Percentiles rank a stretch among this genome's conserved stretches.
phyloP scores from a whole-genome alignment of 768 basidiomycete genomes.

The Auricularia sp. region DNA sequence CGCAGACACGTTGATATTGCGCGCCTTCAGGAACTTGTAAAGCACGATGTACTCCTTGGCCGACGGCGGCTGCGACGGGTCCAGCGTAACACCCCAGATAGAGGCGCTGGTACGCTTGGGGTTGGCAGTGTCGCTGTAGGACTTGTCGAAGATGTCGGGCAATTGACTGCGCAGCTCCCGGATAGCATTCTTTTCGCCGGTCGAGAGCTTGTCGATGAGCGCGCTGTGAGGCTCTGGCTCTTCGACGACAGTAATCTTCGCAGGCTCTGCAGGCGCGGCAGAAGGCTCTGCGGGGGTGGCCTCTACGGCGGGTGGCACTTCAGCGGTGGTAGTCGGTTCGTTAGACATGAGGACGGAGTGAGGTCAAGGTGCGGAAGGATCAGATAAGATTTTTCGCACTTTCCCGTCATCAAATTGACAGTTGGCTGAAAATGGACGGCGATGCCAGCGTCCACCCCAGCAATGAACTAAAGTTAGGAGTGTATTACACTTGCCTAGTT shows the following conservation, averaged over 20 bases:
- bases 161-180: background rate
- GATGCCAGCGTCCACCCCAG: too few species aligned
- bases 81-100: conserved; percentile 64
- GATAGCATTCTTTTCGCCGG: background rate
- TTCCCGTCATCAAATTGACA: too few species aligned
- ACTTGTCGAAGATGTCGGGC: background rate
- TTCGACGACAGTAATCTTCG: background rate
- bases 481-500: too few species aligned
- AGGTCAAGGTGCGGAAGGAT: background rate
- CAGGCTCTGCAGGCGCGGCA: background rate
- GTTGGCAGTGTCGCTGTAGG: background rate
- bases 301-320: background rate
- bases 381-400: background rate
- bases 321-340: background rate
- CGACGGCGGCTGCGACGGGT: conserved; percentile 50
- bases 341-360: background rate
- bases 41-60: conserved; percentile 64
- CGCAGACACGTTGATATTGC: conserved; percentile 41
- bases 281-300: background rate
- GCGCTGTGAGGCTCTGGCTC: background rate
- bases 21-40: conserved; percentile 60
- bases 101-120: background rate
- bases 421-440: too few species aligned
- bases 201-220: background rate
- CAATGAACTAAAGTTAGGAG: too few species aligned